A percentile compares a stretch with the other conserved stretches of the same genome.
Evolutionary conservation across 2,329 filamentous ascomycete genomes (phyloP).

Genomic region (Fusarium goolgardi): DNA sequence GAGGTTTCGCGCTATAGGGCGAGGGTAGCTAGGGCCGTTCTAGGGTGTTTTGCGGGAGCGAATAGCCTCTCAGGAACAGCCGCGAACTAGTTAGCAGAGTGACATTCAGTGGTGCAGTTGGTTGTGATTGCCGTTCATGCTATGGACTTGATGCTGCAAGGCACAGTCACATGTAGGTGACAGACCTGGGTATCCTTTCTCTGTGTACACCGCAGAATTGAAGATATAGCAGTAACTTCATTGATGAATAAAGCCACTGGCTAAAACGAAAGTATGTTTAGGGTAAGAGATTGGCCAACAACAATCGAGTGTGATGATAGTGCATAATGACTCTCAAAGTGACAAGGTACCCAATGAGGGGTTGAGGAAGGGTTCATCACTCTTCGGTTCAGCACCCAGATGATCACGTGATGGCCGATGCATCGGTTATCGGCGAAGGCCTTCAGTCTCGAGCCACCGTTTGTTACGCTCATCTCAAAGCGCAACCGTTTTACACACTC

Average conservation of each 20-base stretch:
- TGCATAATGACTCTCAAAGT: slow-evolving; percentile 37
- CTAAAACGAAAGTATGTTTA: slow-evolving; percentile 23
- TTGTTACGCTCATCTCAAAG: slow-evolving; percentile 28
- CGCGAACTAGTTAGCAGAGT: slow-evolving; percentile 31
- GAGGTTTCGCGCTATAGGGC: slow-evolving; percentile 38
- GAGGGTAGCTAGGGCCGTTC: slow-evolving; percentile 16
- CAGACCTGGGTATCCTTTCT: slow-evolving; percentile 20
- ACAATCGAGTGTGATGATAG: slow-evolving; percentile 30
- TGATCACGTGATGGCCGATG: slow-evolving; percentile 34
- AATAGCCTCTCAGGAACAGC: slow-evolving; percentile 34
- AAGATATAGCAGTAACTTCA: slow-evolving; percentile 17
- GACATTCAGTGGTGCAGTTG: slow-evolving; percentile 13
- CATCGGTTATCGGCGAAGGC: slow-evolving; percentile 14
- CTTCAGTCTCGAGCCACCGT: slow-evolving; percentile 2
- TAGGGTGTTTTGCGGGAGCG: slow-evolving; percentile 21
- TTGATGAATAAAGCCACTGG: slow-evolving; percentile 34
- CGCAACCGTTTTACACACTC: slow-evolving; percentile 26
- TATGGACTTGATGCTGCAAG: slow-evolving; percentile 30
- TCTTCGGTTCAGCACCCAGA: slow-evolving; percentile 13
- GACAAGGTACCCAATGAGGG: slow-evolving; percentile 37
- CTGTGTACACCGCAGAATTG: slow-evolving; percentile 18
- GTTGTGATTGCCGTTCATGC: slow-evolving; percentile 27
- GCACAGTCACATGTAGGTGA: slow-evolving; percentile 33
- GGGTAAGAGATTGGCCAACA: slow-evolving; percentile 37
- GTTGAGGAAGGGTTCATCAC: slow-evolving; percentile 3